Percentiles rank a stretch among this genome's conserved stretches.
Evolutionary conservation across 2,329 filamentous ascomycete species (phyloP).

Genomic region (Cercospora berteroae): DNA sequence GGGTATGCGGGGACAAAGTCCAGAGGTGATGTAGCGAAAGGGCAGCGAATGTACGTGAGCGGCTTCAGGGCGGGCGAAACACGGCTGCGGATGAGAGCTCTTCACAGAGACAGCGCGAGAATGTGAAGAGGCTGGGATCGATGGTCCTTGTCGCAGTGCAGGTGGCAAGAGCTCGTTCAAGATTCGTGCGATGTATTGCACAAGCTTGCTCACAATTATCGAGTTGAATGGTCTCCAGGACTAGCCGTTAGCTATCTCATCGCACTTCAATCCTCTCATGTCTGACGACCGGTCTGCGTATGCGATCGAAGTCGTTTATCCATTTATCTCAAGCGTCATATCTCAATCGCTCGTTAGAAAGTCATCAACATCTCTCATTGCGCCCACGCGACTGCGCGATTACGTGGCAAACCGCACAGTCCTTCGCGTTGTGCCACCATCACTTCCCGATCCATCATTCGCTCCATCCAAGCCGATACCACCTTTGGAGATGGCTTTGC

Average conservation of each 20-base stretch:
- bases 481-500: background rate
- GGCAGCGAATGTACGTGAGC: background rate
- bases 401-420: constrained; percentile 20
- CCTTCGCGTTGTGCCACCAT: constrained; percentile 11
- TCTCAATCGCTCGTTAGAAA: background rate
- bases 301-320: background rate
- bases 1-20: background rate
- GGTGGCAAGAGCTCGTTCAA: background rate
- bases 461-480: constrained; percentile 3
- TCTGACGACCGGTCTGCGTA: background rate
- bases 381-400: background rate
- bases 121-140: background rate
- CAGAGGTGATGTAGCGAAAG: background rate
- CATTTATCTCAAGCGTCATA: background rate
- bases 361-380: constrained; percentile 2
- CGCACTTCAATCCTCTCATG: background rate
- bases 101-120: background rate
- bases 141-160: background rate
- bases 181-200: background rate
- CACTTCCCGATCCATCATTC: background rate
- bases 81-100: background rate
- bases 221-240: background rate
- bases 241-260: background rate
- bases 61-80: background rate
- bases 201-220: background rate